These are phyloP conservation scores for Fusarium keratoplasticum DNA, from an alignment of 2,329 filamentous ascomycete genomes.

Conservation along the genomic window DNA sequence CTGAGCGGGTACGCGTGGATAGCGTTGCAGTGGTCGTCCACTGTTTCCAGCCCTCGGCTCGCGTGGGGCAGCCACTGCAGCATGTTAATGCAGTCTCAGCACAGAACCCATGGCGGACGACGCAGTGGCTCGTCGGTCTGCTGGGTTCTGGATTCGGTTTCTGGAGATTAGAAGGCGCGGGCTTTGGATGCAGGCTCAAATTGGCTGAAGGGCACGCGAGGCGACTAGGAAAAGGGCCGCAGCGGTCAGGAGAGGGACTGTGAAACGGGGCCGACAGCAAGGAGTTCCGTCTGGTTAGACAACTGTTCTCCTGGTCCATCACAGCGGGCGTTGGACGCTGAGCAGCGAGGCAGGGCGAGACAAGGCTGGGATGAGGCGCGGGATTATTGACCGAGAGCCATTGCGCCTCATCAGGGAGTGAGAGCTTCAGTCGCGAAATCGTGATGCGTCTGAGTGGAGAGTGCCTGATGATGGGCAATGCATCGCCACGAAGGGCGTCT, in stretches of 20 bases:
- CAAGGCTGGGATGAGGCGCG: conserved; percentile 32
- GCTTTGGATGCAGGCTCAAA: conserved; percentile 22
- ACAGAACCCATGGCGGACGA: conserved; percentile 2
- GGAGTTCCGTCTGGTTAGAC: conserved; percentile 10
- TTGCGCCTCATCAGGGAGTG: conserved; percentile 18
- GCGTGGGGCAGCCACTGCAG: conserved; percentile 26
- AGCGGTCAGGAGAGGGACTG: conserved; percentile 7
- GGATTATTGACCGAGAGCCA: conserved; percentile 22
- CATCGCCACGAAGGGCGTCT: conserved; percentile 21
- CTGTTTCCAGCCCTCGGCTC: conserved; percentile 18
- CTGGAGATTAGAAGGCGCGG: conserved; percentile 3
- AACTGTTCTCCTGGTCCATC: not conserved
- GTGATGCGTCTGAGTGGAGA: conserved; percentile 24
- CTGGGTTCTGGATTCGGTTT: conserved; percentile 24
- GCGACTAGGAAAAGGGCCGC: conserved; percentile 1
- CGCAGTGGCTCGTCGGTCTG: conserved; percentile 21
- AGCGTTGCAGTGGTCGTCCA: conserved; percentile 17
- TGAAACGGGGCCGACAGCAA: conserved; percentile 18
- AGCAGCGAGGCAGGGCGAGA: conserved; percentile 20
- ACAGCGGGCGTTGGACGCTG: not conserved
- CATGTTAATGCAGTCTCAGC: conserved; percentile 7
- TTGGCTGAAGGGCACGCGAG: conserved; percentile 36
- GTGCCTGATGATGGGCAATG: conserved; percentile 27
- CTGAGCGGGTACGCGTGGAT: conserved; percentile 29
- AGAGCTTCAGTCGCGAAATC: conserved; percentile 3